These are phyloP conservation scores for apple (Malus domestica) DNA, from an alignment of 306 rosid genomes.

Conservation along the genomic window ASM211411v1 NC_041796.1:3121001-3121500, in stretches of 20 bases:
- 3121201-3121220: constrained; percentile 64
- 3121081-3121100: constrained; percentile 57
- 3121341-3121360: constrained; percentile 87
- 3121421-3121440: neutral
- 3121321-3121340: constrained; percentile 96
- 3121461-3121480: too few species aligned
- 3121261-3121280: constrained; percentile 56
- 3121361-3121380: constrained; percentile 47
- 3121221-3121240: constrained; percentile 55
- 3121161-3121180: constrained; percentile 77
- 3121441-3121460: neutral
- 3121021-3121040: constrained; percentile 68
- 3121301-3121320: constrained; percentile 59
- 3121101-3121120: constrained; percentile 85
- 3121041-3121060: constrained; percentile 82
- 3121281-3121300: constrained; percentile 77
- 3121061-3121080: constrained; percentile 70
- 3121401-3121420: neutral
- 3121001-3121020: constrained; percentile 40
- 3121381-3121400: neutral
- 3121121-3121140: constrained; percentile 67
- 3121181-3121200: constrained; percentile 40
- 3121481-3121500: too few species aligned
- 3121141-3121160: constrained; percentile 82
- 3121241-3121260: constrained; percentile 65